These are phyloP conservation scores for Cymbopogon citratus DNA, from an alignment of 176 grass and related monocot genomes.

Conservation along the genomic window DNA sequence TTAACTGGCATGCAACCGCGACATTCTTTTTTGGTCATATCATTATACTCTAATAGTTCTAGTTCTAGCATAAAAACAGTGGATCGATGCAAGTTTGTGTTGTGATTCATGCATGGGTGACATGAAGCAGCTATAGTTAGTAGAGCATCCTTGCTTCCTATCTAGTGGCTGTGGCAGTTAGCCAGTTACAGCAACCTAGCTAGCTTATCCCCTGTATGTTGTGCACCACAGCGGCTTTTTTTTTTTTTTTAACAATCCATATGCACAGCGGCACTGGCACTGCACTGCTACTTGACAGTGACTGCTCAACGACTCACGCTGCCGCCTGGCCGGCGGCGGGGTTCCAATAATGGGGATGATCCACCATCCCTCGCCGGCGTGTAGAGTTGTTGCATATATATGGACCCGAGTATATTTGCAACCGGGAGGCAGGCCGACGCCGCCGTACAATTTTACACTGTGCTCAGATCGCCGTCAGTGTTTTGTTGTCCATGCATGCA, in stretches of 20 bases:
- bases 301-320: conserved; percentile 27
- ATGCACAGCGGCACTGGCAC: neutral
- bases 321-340: neutral
- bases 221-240: too few relatives aligned
- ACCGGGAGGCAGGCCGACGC: neutral
- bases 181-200: neutral
- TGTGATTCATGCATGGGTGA: neutral
- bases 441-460: conserved; percentile 8
- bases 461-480: neutral
- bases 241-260: too few relatives aligned
- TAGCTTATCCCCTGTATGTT: conserved; percentile 29
- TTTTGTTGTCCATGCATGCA: neutral
- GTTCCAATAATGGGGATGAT: neutral
- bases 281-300: neutral
- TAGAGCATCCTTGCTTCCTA: too few relatives aligned
- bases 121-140: too few relatives aligned
- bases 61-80: too few relatives aligned
- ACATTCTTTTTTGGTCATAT: too few relatives aligned
- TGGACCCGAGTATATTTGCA: neutral
- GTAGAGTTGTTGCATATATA: neutral
- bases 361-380: neutral
- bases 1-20: too few relatives aligned
- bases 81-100: neutral
- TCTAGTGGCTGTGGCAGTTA: too few relatives aligned
- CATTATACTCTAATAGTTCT: neutral